Evolutionary conservation across 805 yeast genomes (phyloP).

Genomic region (Candida fluviatilis): DNA sequence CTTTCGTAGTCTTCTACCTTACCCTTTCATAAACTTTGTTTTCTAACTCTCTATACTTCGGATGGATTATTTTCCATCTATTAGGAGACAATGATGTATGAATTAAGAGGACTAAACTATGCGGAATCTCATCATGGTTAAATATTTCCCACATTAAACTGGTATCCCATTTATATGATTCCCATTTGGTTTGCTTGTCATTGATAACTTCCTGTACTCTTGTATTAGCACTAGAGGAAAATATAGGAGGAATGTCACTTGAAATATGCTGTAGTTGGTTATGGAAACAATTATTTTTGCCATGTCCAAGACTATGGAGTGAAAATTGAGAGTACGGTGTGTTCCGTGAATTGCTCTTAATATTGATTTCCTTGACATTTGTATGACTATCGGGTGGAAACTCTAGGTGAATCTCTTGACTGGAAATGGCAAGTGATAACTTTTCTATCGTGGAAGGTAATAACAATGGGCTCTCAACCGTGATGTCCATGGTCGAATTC

Average conservation of each 20-base stretch:
- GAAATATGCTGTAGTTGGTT: not conserved
- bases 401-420: not conserved
- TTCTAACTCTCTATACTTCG: not conserved
- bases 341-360: not conserved
- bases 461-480: not conserved
- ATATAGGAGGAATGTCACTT: not conserved
- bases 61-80: not conserved
- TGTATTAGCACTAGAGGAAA: too few species aligned
- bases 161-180: not conserved
- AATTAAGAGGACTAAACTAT: not conserved
- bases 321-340: not conserved
- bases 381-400: not conserved
- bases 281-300: not conserved
- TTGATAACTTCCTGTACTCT: too few species aligned
- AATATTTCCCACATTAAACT: not conserved
- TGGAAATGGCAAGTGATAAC: not conserved
- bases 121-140: not conserved
- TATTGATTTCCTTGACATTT: not conserved
- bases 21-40: too few species aligned
- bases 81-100: not conserved
- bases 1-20: too few species aligned
- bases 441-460: not conserved
- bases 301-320: not conserved
- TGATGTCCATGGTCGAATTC: not conserved
- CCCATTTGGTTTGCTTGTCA: not conserved